Evolutionary conservation across 768 basidiomycete genomes (phyloP).

Genomic region (Termitomyces eurrhizus): DNA sequence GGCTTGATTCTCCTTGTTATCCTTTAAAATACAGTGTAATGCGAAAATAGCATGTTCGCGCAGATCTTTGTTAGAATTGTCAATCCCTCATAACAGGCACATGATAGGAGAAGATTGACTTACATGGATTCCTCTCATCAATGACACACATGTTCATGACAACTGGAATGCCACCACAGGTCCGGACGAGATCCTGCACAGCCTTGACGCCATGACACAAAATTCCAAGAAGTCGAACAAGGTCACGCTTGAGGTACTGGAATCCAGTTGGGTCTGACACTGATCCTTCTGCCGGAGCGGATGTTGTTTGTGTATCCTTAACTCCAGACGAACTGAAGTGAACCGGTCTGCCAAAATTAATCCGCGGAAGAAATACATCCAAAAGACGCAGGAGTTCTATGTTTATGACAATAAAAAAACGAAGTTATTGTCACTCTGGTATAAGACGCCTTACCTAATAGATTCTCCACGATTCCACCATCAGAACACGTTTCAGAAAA

Average conservation of each 20-base stretch:
- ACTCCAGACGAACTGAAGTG: conserved; percentile 16
- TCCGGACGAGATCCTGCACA: conserved; percentile 73
- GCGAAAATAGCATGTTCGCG: conserved; percentile 91
- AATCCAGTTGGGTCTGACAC: conserved; percentile 55
- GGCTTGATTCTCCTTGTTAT: conserved; percentile 76
- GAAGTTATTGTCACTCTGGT: conserved; percentile 2
- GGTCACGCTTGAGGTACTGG: conserved; percentile 80
- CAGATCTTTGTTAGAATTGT: conserved; percentile 50
- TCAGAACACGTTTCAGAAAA: conserved; percentile 41
- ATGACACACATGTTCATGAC: conserved; percentile 87
- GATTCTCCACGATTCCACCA: conserved; percentile 46
- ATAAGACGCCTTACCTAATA: conserved; percentile 44
- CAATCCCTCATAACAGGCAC: conserved; percentile 9
- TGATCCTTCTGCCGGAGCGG: conserved; percentile 20
- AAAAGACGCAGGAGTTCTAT: conserved; percentile 72
- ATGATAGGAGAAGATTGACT: conserved; percentile 30
- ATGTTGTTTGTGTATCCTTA: conserved; percentile 19
- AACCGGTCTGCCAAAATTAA: conserved; percentile 72
- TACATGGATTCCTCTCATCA: conserved; percentile 91
- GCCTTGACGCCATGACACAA: conserved; percentile 59
- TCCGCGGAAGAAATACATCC: conserved; percentile 79
- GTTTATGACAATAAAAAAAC: conserved; percentile 9
- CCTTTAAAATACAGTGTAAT: conserved; percentile 71
- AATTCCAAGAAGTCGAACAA: conserved; percentile 84
- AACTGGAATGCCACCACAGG: conserved; percentile 70